These are phyloP conservation scores for Rhodotorula paludigena DNA, from an alignment of 768 basidiomycete genomes.

Conservation along the genomic window DNA sequence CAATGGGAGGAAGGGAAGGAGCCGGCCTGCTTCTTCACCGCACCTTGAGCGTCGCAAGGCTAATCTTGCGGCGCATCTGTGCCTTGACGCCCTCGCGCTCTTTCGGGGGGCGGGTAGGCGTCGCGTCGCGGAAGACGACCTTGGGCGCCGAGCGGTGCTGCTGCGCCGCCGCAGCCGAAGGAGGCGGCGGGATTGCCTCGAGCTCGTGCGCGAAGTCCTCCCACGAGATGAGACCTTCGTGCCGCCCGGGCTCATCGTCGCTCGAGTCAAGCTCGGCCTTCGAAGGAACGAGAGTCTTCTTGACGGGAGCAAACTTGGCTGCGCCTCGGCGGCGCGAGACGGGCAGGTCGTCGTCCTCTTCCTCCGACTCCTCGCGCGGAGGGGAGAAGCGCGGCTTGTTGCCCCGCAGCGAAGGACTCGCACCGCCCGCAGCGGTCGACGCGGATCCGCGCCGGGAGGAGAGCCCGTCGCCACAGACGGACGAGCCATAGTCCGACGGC, in stretches of 20 bases:
- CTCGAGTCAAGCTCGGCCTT: too few species aligned
- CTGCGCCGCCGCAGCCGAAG: neutral
- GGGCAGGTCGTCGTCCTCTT: neutral
- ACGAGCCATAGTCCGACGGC: constrained; percentile 13
- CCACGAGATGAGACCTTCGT: constrained; percentile 24
- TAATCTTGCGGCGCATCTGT: neutral
- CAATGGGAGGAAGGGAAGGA: neutral
- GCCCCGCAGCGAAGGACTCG: neutral
- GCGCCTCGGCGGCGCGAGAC: neutral
- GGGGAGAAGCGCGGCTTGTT: neutral
- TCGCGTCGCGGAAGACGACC: too few species aligned
- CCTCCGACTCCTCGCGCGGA: neutral
- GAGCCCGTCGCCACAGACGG: constrained; percentile 4
- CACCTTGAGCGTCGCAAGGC: constrained; percentile 5
- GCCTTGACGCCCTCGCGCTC: neutral
- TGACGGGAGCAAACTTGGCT: too few species aligned
- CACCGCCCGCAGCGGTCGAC: neutral
- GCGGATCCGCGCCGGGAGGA: constrained; percentile 15
- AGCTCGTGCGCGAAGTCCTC: constrained; percentile 30
- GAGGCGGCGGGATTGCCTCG: constrained; percentile 6
- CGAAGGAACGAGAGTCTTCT: too few species aligned
- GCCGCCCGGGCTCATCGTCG: neutral
- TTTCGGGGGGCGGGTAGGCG: neutral
- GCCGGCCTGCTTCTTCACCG: neutral
- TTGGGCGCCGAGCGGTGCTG: neutral